phyloP scores from a whole-genome alignment of 345 rosid genomes.

The Eucalyptus marginata region DNA sequence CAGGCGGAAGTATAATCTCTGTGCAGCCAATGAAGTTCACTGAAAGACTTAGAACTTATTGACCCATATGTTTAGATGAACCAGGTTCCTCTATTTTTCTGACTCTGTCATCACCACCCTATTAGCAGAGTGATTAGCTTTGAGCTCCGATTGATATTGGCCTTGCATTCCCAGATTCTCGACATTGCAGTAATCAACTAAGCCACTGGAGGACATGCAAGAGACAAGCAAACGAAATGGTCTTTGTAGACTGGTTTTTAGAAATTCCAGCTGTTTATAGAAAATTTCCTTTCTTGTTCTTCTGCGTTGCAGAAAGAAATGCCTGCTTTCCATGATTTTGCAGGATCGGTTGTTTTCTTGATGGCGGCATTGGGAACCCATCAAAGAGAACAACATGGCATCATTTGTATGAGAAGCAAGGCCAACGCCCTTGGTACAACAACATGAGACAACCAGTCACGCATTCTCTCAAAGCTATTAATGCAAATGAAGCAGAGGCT shows the following conservation, averaged over 20 bases:
- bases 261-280: background rate
- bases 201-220: background rate
- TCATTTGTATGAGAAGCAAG: background rate
- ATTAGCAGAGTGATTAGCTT: background rate
- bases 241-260: background rate
- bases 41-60: background rate
- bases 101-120: background rate
- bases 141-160: background rate
- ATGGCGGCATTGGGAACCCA: background rate
- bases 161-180: background rate
- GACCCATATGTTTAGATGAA: background rate
- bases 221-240: background rate
- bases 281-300: background rate
- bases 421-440: background rate
- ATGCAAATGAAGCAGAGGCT: background rate
- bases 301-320: background rate
- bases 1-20: background rate
- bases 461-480: background rate
- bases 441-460: background rate
- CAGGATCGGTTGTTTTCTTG: background rate
- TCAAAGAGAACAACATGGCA: background rate
- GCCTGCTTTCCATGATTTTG: background rate
- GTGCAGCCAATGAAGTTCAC: background rate
- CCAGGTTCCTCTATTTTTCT: background rate
- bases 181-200: background rate